A percentile compares a stretch with the other conserved stretches of the same genome.
phyloP scores from a whole-genome alignment of 495 filamentous ascomycete genomes.

The Hypoxylon lenormandii region DNA sequence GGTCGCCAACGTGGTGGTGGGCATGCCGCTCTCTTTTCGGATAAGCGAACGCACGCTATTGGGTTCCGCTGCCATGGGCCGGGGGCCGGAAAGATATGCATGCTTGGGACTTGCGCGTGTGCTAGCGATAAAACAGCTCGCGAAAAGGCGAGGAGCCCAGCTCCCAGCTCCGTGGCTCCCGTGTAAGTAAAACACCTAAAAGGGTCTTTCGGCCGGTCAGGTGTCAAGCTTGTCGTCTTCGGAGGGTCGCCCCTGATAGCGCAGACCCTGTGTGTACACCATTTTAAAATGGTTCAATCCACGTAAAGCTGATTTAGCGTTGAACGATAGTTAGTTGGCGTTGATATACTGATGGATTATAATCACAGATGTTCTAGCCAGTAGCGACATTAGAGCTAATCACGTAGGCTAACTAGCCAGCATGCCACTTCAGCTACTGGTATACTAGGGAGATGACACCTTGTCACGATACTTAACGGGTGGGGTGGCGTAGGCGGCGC shows the following conservation, averaged over 20 bases:
- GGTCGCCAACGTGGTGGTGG: conserved; percentile 32
- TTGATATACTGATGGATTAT: conserved; percentile 14
- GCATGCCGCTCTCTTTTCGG: conserved; percentile 35
- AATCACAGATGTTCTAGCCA: conserved; percentile 20
- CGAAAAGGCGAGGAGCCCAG: conserved; percentile 24
- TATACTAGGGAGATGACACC: conserved; percentile 15
- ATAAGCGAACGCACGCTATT: conserved; percentile 44
- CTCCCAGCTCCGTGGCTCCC: conserved; percentile 30
- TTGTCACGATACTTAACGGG: conserved; percentile 40
- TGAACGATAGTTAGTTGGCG: conserved; percentile 4
- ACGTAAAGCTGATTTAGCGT: conserved; percentile 8
- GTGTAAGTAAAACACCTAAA: conserved; percentile 27
- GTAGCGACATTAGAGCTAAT: conserved; percentile 15
- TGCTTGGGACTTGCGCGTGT: conserved; percentile 42
- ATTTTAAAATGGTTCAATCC: not conserved
- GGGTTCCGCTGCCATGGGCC: conserved; percentile 46
- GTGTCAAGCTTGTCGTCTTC: conserved; percentile 31
- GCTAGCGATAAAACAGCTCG: conserved; percentile 29
- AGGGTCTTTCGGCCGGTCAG: conserved; percentile 32
- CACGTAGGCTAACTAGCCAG: conserved; percentile 10
- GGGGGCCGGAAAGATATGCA: conserved; percentile 46
- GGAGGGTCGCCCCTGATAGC: not conserved
- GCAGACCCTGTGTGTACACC: not conserved
- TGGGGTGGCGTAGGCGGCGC: conserved; percentile 19
- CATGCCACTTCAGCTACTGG: not conserved